Evolutionary conservation across 257 asterid genomes (phyloP).

Genomic region (Solanum arcanum): DNA sequence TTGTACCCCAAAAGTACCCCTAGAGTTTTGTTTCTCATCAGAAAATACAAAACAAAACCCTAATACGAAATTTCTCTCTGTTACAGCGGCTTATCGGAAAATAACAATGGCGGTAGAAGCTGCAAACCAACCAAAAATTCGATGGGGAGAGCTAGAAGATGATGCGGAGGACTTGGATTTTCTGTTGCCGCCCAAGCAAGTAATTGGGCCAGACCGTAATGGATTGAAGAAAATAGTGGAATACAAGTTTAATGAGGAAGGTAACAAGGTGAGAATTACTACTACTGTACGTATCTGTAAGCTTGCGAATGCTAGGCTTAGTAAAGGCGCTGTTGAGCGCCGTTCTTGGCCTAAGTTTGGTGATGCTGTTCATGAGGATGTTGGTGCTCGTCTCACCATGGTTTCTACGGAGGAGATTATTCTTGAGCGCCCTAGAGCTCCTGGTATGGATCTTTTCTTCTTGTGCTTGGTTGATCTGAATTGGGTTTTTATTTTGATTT

Average conservation of each 20-base stretch:
- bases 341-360: slow-evolving; percentile 89
- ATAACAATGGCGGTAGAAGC: neutral
- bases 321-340: slow-evolving; percentile 77
- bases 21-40: neutral
- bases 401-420: slow-evolving; percentile 88
- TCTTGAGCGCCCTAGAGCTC: slow-evolving; percentile 85
- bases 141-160: slow-evolving; percentile 88
- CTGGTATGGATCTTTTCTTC: slow-evolving; percentile 24
- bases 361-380: slow-evolving; percentile 79
- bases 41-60: neutral
- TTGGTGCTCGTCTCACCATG: slow-evolving; percentile 72
- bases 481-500: neutral
- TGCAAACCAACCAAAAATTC: neutral
- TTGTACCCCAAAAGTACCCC: neutral
- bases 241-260: slow-evolving; percentile 63
- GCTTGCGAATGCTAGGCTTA: slow-evolving; percentile 73
- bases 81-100: neutral
- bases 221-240: slow-evolving; percentile 68
- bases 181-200: slow-evolving; percentile 66
- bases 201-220: slow-evolving; percentile 55
- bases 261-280: slow-evolving; percentile 66
- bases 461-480: neutral
- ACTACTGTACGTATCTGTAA: slow-evolving; percentile 72
- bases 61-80: neutral
- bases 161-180: slow-evolving; percentile 69